A percentile compares a stretch with the other conserved stretches of the same genome.
These are phyloP conservation scores for Candida xiaguanensis DNA, from an alignment of 805 yeast genomes.

Conservation along the genomic window DNA sequence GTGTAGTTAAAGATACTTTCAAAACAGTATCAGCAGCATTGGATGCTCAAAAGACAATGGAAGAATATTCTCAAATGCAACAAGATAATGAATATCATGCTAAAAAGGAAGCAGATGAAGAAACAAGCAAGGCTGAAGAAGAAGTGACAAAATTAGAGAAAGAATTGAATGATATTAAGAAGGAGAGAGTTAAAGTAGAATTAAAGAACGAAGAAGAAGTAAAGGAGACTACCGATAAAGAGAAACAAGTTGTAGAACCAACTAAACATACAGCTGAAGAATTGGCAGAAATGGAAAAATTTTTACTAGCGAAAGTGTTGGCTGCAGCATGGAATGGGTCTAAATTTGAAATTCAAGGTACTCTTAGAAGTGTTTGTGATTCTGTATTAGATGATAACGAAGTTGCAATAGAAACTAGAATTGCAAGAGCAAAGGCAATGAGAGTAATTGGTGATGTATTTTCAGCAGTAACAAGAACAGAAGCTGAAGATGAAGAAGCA, in stretches of 20 bases:
- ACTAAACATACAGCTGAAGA: slow-evolving; percentile 52
- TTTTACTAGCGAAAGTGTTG: slow-evolving; percentile 72
- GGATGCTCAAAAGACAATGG: slow-evolving; percentile 77
- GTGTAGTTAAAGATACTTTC: slow-evolving; percentile 68
- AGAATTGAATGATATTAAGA: slow-evolving; percentile 17
- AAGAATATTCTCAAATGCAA: slow-evolving; percentile 66
- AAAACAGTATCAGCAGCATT: slow-evolving; percentile 68
- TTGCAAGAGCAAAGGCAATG: slow-evolving; percentile 62
- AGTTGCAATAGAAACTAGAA: slow-evolving; percentile 42
- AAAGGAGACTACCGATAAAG: slow-evolving; percentile 18
- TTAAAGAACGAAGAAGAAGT: slow-evolving; percentile 9
- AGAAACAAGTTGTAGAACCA: slow-evolving; percentile 21
- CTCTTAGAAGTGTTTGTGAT: slow-evolving; percentile 70
- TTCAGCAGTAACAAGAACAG: slow-evolving; percentile 53
- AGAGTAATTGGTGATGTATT: slow-evolving; percentile 63
- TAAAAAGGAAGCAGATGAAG: slow-evolving; percentile 28
- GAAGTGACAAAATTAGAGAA: slow-evolving; percentile 14
- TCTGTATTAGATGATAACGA: slow-evolving; percentile 55
- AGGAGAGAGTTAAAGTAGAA: slow-evolving; percentile 14
- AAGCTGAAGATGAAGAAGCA: slow-evolving; percentile 71
- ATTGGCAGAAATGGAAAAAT: slow-evolving; percentile 67
- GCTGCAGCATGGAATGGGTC: slow-evolving; percentile 87
- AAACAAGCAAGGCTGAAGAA: slow-evolving; percentile 13
- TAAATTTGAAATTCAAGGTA: slow-evolving; percentile 71
- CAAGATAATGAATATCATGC: slow-evolving; percentile 47